phyloP scores from a whole-genome alignment of 768 basidiomycete genomes.

The Tylopilus balloui region DNA sequence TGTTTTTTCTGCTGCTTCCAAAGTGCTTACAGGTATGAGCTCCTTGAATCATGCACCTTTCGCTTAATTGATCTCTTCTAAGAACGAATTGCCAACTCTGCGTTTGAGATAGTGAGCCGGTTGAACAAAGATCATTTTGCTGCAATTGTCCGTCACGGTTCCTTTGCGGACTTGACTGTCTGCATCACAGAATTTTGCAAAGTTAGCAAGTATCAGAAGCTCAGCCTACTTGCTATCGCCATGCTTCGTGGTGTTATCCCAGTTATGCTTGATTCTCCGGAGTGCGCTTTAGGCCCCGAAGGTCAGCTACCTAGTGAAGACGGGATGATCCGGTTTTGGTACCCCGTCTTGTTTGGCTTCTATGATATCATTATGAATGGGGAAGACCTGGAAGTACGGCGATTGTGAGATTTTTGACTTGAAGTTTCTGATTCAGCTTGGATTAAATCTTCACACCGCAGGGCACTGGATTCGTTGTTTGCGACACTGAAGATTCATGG shows the following conservation, averaged over 20 bases:
- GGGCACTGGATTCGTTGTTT: conserved; percentile 96
- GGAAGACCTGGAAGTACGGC: conserved; percentile 94
- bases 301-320: conserved; percentile 56
- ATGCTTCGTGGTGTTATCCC: conserved; percentile 94
- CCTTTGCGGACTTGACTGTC: conserved; percentile 93
- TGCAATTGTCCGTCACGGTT: conserved; percentile 87
- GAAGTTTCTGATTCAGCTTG: neutral
- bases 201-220: conserved; percentile 98
- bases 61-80: conserved; percentile 4
- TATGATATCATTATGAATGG: conserved; percentile 99
- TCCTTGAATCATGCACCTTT: neutral
- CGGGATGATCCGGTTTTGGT: conserved; percentile 95
- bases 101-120: conserved; percentile 92
- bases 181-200: conserved; percentile 99
- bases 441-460: conserved; percentile 31
- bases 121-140: conserved; percentile 88
- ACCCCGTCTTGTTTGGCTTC: conserved; percentile 94
- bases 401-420: conserved; percentile 62
- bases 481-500: conserved; percentile 91
- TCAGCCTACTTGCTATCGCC: conserved; percentile 91
- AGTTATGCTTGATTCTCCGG: conserved; percentile 82
- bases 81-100: conserved; percentile 90
- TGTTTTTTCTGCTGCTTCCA: conserved; percentile 95
- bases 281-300: conserved; percentile 44
- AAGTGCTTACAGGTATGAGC: conserved; percentile 73